These are phyloP conservation scores for Oryza meyeriana DNA, from an alignment of 176 grass and related monocot species.

Conservation along the genomic window DNA sequence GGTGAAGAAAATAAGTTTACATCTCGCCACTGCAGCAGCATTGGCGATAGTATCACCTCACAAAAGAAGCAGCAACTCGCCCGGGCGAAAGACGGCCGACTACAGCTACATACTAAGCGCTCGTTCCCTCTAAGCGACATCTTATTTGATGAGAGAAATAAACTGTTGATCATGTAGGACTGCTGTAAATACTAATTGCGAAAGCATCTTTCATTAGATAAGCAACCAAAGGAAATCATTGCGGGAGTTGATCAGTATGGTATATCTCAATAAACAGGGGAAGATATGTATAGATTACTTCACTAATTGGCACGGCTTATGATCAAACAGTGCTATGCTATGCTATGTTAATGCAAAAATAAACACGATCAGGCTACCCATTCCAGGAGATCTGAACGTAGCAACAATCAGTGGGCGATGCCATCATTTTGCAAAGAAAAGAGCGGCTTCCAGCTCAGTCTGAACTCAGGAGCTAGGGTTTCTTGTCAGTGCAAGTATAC, in stretches of 20 bases:
- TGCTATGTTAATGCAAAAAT: constrained; percentile 6
- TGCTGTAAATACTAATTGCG: constrained; percentile 23
- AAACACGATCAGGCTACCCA: constrained; percentile 28
- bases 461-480: background rate
- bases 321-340: constrained; percentile 22
- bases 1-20: no score
- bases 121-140: no score
- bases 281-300: constrained; percentile 33
- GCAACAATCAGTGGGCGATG: constrained; percentile 23
- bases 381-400: background rate
- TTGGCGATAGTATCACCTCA: no score
- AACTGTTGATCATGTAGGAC: constrained; percentile 12
- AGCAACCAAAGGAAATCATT: constrained; percentile 25
- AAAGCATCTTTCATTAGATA: constrained; percentile 31
- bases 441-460: constrained; percentile 34
- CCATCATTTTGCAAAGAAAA: constrained; percentile 30
- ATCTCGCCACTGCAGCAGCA: no score
- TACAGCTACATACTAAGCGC: no score
- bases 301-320: constrained; percentile 24
- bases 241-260: constrained; percentile 26
- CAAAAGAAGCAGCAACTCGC: no score
- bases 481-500: background rate
- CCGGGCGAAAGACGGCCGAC: no score
- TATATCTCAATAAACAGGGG: constrained; percentile 28
- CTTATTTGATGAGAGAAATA: no score